phyloP scores from a whole-genome alignment of 306 rosid species.

The Quercus wislizeni region DNA sequence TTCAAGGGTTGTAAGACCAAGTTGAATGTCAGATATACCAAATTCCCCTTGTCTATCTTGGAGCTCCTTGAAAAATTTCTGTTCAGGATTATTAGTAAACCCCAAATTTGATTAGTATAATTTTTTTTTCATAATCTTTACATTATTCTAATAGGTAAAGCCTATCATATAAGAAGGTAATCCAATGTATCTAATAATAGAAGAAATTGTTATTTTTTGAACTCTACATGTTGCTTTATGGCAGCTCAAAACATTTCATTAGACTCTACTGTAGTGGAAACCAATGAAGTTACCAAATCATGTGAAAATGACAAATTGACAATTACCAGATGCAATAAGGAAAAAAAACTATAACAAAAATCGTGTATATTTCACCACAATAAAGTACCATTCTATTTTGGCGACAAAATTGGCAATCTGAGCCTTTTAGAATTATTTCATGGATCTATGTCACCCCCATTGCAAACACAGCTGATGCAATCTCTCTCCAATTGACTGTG shows the following conservation, averaged over 20 bases:
- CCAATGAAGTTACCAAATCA: neutral
- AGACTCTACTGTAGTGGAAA: neutral
- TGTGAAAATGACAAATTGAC: neutral
- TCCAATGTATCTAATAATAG: neutral
- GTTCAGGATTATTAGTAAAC: slow-evolving; percentile 17
- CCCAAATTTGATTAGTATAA: neutral
- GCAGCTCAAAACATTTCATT: neutral
- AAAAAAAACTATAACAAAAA: no score
- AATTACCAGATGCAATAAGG: no score
- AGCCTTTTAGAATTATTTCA: no score
- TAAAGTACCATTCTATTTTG: no score
- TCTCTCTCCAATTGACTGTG: neutral
- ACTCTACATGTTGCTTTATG: neutral
- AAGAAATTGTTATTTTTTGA: neutral
- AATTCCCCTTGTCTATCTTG: slow-evolving; percentile 63
- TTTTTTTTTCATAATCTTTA: neutral
- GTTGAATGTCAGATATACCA: slow-evolving; percentile 76
- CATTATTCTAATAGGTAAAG: neutral
- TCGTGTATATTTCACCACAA: no score
- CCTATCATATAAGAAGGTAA: neutral
- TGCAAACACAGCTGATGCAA: neutral
- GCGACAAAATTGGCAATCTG: no score
- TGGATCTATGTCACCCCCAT: no score
- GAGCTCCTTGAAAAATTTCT: slow-evolving; percentile 73
- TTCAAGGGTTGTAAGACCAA: slow-evolving; percentile 82